Base-by-base conservation (phyloP, 1,284 basidiomycete genomes). In the Neonothopanus nambi region DNA sequence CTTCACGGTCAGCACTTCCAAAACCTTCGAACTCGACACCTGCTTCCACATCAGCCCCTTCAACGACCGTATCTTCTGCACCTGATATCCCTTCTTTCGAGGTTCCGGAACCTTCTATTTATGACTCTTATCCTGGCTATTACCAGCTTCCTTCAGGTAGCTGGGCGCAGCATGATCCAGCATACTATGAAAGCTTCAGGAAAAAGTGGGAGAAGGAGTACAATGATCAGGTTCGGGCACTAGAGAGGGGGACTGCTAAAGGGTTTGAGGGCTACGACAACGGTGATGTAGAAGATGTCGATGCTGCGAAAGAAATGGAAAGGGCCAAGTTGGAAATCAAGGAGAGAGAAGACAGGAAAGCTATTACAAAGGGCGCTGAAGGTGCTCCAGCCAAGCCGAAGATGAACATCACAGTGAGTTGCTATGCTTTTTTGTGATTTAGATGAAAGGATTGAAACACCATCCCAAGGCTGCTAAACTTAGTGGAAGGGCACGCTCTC, bases 121-220 rank as follows among this genome's bases (percentile, higher is more conserved):
- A 76, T 18, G 93, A 95, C 65, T 81, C 82, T 17, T 93, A 94
- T 67, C 93, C 93, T 2, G 93, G 93, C 2, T 95, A 94, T 71
- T 95, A 95, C 67, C 84, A 87, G 57, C 78, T 89, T 23, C 91
- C 91, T 0, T 87, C 87, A 1, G 91, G 92, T 9, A 65, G 77
- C 46, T 95, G 92, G 87, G 85, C 82, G 21, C 84, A 87, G 0
- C 80, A 95, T 67, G 91, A 95, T 52, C 70, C 82, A 0, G 77
- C 64, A n/a, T 93, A 90, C 68, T 95, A 92, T 65, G 76, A 77
- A 28, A 81, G 76, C 28, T 91, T 89, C 70, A 79, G 81, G 59
- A 76, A 80, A 55, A 85, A 84, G 63, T 90, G 88, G 88, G 75
- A 87, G 62, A 67, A 68, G 15, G 84, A 87, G 21, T 89, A 89